Conservation (phyloP, 176 grass and related monocot species). For the Cocos nucifera region DNA sequence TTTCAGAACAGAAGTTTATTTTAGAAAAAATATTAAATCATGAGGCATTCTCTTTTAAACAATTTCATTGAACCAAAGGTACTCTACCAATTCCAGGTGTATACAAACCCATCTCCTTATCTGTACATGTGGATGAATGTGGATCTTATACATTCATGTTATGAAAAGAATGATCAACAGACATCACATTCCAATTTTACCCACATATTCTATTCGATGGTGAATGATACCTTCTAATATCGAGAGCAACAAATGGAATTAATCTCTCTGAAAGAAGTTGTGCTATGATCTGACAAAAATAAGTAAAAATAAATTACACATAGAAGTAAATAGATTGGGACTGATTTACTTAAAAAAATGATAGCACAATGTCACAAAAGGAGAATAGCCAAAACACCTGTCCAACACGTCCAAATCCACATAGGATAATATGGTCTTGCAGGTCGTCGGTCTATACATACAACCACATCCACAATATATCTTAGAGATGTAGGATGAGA, state of each 20-base stretch:
- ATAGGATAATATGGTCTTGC: constrained; percentile 99
- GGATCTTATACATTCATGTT: too few relatives aligned
- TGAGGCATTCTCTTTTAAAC: too few relatives aligned
- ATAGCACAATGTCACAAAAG: constrained; percentile 6
- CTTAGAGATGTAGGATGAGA: constrained; percentile 22
- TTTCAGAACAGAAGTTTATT: too few relatives aligned
- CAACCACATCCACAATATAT: constrained; percentile 13
- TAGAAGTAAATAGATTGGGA: not conserved
- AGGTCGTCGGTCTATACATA: constrained; percentile 83
- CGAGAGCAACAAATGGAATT: constrained; percentile 96
- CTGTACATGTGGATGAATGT: too few relatives aligned
- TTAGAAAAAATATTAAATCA: too few relatives aligned
- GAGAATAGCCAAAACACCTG: constrained; percentile 52
- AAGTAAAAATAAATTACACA: not conserved
- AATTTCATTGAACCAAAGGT: too few relatives aligned
- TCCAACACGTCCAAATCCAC: constrained; percentile 94
- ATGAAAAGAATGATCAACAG: too few relatives aligned
- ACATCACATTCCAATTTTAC: too few relatives aligned
- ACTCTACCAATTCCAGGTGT: too few relatives aligned
- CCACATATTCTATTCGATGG: not conserved
- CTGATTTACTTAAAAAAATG: too few relatives aligned
- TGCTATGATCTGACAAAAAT: constrained; percentile 57
- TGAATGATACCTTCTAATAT: constrained; percentile 72
- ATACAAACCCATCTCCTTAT: too few relatives aligned
- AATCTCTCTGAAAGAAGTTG: constrained; percentile 94